A percentile compares a stretch with the other conserved stretches of the same genome.
These are phyloP conservation scores for Abrus precatorius DNA, from an alignment of 306 rosid species.

Conservation along the genomic window DNA sequence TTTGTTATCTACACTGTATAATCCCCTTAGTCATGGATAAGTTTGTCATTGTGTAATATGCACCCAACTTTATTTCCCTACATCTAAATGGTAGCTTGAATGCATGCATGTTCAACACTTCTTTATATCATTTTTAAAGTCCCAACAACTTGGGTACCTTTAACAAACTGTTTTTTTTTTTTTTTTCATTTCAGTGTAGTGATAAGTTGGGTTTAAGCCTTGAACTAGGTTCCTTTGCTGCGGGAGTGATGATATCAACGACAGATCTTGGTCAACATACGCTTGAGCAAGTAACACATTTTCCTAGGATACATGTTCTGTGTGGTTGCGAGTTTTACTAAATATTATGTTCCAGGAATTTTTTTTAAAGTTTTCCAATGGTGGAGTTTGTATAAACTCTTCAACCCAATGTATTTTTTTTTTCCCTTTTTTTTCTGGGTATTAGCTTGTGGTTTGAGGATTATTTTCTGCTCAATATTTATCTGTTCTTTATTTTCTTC, in stretches of 20 bases:
- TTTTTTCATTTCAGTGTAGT: slow-evolving; percentile 83
- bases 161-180: slow-evolving; percentile 44
- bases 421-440: neutral
- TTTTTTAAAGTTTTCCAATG: slow-evolving; percentile 41
- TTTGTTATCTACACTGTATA: slow-evolving; percentile 17
- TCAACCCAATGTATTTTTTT: neutral
- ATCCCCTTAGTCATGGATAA: slow-evolving; percentile 25
- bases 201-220: slow-evolving; percentile 98
- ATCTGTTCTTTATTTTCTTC: slow-evolving; percentile 26
- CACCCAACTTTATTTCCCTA: slow-evolving; percentile 37
- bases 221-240: slow-evolving; percentile 98
- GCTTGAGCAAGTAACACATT: slow-evolving; percentile 78
- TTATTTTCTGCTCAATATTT: slow-evolving; percentile 32
- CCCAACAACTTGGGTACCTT: slow-evolving; percentile 33
- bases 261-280: slow-evolving; percentile 99
- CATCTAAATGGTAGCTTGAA: slow-evolving; percentile 5
- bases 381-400: slow-evolving; percentile 34
- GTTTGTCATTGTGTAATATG: slow-evolving; percentile 28
- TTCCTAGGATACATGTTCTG: slow-evolving; percentile 41
- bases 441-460: slow-evolving; percentile 39
- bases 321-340: slow-evolving; percentile 36
- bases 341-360: slow-evolving; percentile 34
- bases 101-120: slow-evolving; percentile 16
- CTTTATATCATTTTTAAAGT: slow-evolving; percentile 26
- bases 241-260: slow-evolving; percentile 98